A percentile compares a stretch with the other conserved stretches of the same genome.
phyloP scores from a whole-genome alignment of 1,284 basidiomycete species.

The Boletellus dicymbophilus region DNA sequence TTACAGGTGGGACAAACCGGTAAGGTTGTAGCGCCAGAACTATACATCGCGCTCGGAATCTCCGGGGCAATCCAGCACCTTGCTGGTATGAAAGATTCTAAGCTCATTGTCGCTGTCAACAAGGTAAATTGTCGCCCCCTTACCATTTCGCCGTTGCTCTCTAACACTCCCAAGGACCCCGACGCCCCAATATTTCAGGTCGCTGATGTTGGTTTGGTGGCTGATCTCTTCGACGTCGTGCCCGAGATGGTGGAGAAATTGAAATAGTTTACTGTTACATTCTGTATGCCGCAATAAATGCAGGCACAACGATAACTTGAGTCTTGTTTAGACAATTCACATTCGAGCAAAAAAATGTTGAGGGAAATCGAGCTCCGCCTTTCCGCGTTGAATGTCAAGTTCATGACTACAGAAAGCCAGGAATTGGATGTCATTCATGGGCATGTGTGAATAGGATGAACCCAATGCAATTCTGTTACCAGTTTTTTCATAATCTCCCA shows the following conservation, averaged over 20 bases:
- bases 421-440: no score
- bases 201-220: conserved; percentile 94
- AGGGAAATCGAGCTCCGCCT: conserved; percentile 48
- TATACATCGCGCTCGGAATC: conserved; percentile 97
- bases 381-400: no score
- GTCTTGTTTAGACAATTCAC: no score
- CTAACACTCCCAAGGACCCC: conserved; percentile 66
- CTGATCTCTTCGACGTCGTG: conserved; percentile 87
- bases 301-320: no score
- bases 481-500: no score
- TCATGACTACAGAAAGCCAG: no score
- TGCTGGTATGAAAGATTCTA: conserved; percentile 99
- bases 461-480: no score
- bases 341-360: no score
- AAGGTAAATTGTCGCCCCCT: conserved; percentile 56
- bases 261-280: conserved; percentile 47
- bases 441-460: no score
- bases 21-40: conserved; percentile 92
- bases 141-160: background rate
- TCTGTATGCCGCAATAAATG: no score
- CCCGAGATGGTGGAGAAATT: conserved; percentile 88
- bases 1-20: conserved; percentile 99
- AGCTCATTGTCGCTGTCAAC: conserved; percentile 98
- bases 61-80: conserved; percentile 98
- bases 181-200: conserved; percentile 99